phyloP scores from a whole-genome alignment of 164 flowering plant species.

The Stephania yunnanensis region DNA sequence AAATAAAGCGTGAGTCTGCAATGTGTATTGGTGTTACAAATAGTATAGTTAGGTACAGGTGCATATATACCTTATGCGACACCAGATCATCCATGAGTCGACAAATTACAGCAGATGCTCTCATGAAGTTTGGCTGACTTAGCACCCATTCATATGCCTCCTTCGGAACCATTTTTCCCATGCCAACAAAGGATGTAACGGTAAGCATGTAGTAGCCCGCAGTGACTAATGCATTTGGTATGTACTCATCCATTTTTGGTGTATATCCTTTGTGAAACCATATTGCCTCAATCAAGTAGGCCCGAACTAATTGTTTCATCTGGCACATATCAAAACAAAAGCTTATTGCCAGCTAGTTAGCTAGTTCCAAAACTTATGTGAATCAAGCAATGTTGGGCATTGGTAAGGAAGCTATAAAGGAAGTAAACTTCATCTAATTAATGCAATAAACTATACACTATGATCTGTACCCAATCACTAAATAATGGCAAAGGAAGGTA shows the following conservation, averaged over 20 bases:
- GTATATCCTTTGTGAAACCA: conserved; percentile 9
- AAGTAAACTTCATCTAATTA: too few species aligned
- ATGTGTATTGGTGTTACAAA: too few species aligned
- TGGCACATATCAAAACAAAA: not conserved
- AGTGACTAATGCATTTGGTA: not conserved
- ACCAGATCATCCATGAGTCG: conserved; percentile 11
- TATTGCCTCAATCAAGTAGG: conserved; percentile 8
- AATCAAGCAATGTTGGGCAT: too few species aligned
- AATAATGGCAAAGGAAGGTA: too few species aligned
- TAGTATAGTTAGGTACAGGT: too few species aligned
- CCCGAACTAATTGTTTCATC: conserved; percentile 4
- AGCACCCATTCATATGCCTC: conserved; percentile 9
- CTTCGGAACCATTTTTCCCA: conserved; percentile 4
- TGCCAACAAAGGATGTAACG: conserved; percentile 1
- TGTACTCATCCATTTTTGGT: conserved; percentile 12
- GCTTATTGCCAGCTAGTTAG: too few species aligned
- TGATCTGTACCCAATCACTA: too few species aligned
- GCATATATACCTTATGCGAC: conserved; percentile 6
- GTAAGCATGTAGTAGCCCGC: not conserved
- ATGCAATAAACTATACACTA: too few species aligned
- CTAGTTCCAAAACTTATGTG: too few species aligned
- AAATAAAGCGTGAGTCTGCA: too few species aligned
- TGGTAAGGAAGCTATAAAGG: too few species aligned
- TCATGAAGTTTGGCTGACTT: conserved; percentile 4
- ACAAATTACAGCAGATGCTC: not conserved